Conservation (phyloP, 371 early-diverging fungal genomes). For the Paraphysoderma sedebokerense region DNA sequence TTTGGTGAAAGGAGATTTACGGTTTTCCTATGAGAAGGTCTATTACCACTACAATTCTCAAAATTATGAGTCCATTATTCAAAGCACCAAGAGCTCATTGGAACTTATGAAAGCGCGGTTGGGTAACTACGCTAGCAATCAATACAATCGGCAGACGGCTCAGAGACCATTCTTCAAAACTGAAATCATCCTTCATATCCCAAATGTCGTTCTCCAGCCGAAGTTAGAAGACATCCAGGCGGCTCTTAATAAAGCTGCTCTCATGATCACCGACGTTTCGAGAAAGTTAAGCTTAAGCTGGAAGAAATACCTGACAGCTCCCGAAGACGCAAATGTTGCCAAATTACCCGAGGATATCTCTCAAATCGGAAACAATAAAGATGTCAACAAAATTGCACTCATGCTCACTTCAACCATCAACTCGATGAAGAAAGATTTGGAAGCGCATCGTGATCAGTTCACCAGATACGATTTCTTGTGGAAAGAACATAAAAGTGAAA, state of each 20-base stretch:
- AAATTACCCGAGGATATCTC: constrained; percentile 31
- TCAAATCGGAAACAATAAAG: constrained; percentile 42
- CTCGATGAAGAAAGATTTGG: constrained; percentile 40
- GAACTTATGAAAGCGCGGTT: constrained; percentile 27
- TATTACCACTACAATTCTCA: constrained; percentile 33
- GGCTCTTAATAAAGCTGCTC: constrained; percentile 26
- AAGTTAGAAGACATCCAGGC: constrained; percentile 42
- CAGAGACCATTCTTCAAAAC: constrained; percentile 38
- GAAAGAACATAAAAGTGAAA: constrained; percentile 39
- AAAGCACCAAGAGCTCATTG: constrained; percentile 33
- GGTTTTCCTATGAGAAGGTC: constrained; percentile 28
- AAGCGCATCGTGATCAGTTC: constrained; percentile 35
- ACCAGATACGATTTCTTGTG: constrained; percentile 37
- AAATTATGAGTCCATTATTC: constrained; percentile 35
- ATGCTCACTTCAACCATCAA: constrained; percentile 30
- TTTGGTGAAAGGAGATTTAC: constrained; percentile 15
- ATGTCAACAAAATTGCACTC: constrained; percentile 30
- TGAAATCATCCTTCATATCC: constrained; percentile 32
- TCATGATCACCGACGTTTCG: constrained; percentile 30
- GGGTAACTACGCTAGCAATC: constrained; percentile 28
- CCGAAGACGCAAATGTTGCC: constrained; percentile 15
- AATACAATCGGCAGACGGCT: constrained; percentile 23
- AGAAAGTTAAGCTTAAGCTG: constrained; percentile 30
- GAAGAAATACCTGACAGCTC: constrained; percentile 19
- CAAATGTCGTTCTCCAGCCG: constrained; percentile 37